phyloP scores from a whole-genome alignment of 73 alveolate species.

The Diophrys appendiculata region DNA sequence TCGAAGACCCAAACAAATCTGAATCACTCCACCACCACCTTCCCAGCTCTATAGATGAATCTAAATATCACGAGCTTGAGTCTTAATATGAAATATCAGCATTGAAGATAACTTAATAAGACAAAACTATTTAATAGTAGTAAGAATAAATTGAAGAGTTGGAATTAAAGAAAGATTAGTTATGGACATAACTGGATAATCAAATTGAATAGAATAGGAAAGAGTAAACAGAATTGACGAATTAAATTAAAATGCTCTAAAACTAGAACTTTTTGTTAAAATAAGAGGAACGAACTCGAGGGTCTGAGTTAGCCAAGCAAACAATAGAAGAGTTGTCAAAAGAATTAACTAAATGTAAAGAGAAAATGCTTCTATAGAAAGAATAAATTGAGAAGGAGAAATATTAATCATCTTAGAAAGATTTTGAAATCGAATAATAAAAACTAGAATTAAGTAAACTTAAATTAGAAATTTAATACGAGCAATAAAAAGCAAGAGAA shows the following conservation, averaged over 20 bases:
- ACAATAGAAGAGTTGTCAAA: slow-evolving; percentile 27
- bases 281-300: not conserved
- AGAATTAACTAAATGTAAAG: slow-evolving; percentile 14
- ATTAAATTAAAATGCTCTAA: slow-evolving; percentile 17
- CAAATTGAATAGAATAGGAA: slow-evolving; percentile 19
- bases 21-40: no score
- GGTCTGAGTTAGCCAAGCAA: slow-evolving; percentile 13
- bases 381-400: not conserved
- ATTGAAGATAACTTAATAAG: slow-evolving; percentile 22
- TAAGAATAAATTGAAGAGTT: slow-evolving; percentile 12
- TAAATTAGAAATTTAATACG: no score
- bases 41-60: no score
- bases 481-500: no score
- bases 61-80: slow-evolving; percentile 19
- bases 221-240: not conserved
- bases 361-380: slow-evolving; percentile 14
- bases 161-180: slow-evolving; percentile 12
- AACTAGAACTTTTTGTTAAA: slow-evolving; percentile 17
- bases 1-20: no score
- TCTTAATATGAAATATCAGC: slow-evolving; percentile 12
- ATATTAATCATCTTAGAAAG: no score
- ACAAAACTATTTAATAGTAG: not conserved
- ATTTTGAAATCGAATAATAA: no score
- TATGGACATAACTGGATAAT: slow-evolving; percentile 17
- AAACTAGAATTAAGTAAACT: no score